These are phyloP conservation scores for Kwoniella dejecticola DNA, from an alignment of 768 basidiomycete genomes.

Conservation along the genomic window DNA sequence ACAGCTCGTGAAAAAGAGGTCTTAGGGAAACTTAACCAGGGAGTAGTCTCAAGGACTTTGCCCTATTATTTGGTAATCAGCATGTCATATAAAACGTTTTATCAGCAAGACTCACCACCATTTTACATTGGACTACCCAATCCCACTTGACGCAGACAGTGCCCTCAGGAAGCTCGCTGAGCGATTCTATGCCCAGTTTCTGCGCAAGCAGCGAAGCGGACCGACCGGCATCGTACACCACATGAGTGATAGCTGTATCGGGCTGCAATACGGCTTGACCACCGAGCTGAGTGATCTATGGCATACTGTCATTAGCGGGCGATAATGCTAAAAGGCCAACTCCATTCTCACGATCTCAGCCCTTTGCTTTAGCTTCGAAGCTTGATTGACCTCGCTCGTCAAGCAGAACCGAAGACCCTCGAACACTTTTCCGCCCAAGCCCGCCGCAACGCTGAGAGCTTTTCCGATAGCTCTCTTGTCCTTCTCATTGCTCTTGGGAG, in stretches of 20 bases:
- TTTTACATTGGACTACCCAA: constrained; percentile 40
- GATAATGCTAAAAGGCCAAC: neutral
- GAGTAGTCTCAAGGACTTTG: constrained; percentile 24
- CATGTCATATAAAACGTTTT: too few relatives aligned
- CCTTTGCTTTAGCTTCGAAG: constrained; percentile 29
- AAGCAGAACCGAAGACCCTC: constrained; percentile 42
- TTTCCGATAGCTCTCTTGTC: neutral
- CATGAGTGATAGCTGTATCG: constrained; percentile 47
- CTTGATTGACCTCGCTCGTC: constrained; percentile 29
- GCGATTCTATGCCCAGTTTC: constrained; percentile 30
- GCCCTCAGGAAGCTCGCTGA: constrained; percentile 38
- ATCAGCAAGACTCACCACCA: constrained; percentile 26
- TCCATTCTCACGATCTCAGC: constrained; percentile 37
- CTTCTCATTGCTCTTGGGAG: neutral
- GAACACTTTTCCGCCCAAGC: constrained; percentile 32
- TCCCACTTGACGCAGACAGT: constrained; percentile 45
- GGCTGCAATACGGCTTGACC: constrained; percentile 38
- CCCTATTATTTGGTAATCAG: too few relatives aligned
- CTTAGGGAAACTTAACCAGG: constrained; percentile 38
- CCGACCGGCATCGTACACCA: constrained; percentile 32
- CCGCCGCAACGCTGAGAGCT: constrained; percentile 4
- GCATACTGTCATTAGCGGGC: neutral
- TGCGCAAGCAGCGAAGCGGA: constrained; percentile 27
- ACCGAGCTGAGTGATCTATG: constrained; percentile 36
- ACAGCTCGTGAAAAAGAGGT: constrained; percentile 20